Evolutionary conservation across 768 basidiomycete species (phyloP), one percentile per base, ranked within the genome.

Genomic region (Boletus rex-veris): DNA sequence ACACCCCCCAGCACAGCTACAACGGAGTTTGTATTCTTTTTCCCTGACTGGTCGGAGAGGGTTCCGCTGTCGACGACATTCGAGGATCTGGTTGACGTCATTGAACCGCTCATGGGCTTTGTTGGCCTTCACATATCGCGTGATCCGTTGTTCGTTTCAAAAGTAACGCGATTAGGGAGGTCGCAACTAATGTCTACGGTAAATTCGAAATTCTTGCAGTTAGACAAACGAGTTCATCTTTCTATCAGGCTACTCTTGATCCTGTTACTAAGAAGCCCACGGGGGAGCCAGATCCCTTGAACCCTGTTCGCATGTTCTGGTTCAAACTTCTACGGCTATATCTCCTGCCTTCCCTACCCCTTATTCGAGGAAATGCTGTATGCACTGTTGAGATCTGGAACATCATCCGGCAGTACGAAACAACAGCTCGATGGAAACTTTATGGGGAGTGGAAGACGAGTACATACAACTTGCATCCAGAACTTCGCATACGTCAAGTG

Each of bases 401-500:
- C 53, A 84, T 98, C 48, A 80, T 98, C 45, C 78, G 84, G 38
- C 81, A 84, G 57, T 91, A 87, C 66, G 86, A 90, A 52, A 85
- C 85, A 49, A 82, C 85, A 7, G 75, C 80, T 21, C 90, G 97
- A 9, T 99, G 93, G 88, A 80, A 79, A 44, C 76, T 99, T 31
- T 99, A 99, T 64, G 97, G 94, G 39, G 95, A 98, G 74, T 98
- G 97, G 97, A 89, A 88, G 69, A 76, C 82, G 36, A 74, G 74
- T 43, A 78, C 74, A 19, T 92, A 93, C 70, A 79, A 79, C 55
- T 83, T 82, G 15, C 84, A 93, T 72, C 83, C 90, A 18, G 88
- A 90, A 66, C 79, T 96, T 41, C 81, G 81, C 30, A 82, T 93
- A 47, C 90, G 89, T 38, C 76, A 83, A 53, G 86, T 89, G 6